phyloP scores from a whole-genome alignment of 441 rosid species.

The Gossypium aridum region DNA sequence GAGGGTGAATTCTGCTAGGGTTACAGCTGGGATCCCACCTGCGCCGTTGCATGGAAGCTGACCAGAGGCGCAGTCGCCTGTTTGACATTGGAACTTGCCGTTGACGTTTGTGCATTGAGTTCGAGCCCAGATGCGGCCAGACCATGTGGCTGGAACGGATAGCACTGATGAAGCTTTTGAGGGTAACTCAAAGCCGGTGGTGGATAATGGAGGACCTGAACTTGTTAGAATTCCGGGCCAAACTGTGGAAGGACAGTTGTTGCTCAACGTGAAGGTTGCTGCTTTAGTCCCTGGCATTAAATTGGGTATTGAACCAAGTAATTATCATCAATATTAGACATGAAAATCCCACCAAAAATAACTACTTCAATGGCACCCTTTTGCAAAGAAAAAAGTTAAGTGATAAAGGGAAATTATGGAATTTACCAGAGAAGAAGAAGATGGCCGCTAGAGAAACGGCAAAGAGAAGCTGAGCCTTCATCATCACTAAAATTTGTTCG shows the following conservation, averaged over 20 bases:
- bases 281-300: constrained; percentile 11
- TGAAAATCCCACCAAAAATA: neutral
- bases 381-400: neutral
- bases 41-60: constrained; percentile 20
- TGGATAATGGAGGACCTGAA: constrained; percentile 11
- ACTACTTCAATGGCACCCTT: neutral
- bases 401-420: neutral
- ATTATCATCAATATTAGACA: neutral
- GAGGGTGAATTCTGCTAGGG: constrained; percentile 26
- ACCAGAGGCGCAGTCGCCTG: constrained; percentile 33
- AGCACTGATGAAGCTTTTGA: constrained; percentile 11
- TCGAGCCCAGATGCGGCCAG: constrained; percentile 31
- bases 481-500: neutral
- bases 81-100: constrained; percentile 15
- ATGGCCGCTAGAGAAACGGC: neutral
- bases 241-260: constrained; percentile 22
- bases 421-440: neutral
- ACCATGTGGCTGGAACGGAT: constrained; percentile 13
- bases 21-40: constrained; percentile 21
- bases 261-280: constrained; percentile 20
- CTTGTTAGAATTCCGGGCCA: constrained; percentile 29
- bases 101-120: constrained; percentile 21
- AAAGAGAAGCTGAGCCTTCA: neutral
- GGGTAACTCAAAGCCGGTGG: constrained; percentile 25
- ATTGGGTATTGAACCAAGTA: neutral